These are phyloP conservation scores for Solanum phureja DNA, from an alignment of 257 asterid genomes.

Conservation along the genomic window DNA sequence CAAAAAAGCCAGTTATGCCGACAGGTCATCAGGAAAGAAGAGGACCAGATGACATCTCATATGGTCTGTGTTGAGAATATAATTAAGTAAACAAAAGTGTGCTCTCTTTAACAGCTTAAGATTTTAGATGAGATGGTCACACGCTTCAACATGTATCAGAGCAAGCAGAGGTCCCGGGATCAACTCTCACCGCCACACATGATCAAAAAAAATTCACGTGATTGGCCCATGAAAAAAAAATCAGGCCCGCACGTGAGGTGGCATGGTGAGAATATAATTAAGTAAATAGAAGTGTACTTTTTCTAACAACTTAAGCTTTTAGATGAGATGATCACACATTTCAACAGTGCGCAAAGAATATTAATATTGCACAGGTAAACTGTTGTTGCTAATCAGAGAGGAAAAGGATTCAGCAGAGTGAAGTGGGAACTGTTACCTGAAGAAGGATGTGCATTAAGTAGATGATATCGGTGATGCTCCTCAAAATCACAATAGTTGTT, in stretches of 20 bases:
- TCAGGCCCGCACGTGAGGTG: neutral
- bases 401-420: neutral
- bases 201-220: neutral
- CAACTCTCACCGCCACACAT: neutral
- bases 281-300: neutral
- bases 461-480: conserved; percentile 71
- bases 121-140: neutral
- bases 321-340: neutral
- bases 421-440: conserved; percentile 45
- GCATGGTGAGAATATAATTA: neutral
- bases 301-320: neutral
- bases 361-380: neutral
- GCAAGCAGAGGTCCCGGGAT: neutral
- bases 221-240: neutral
- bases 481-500: conserved; percentile 39
- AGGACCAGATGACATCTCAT: neutral
- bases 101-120: neutral
- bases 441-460: conserved; percentile 72
- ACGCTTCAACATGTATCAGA: neutral
- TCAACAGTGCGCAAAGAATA: neutral
- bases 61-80: neutral
- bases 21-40: neutral
- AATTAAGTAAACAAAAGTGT: neutral
- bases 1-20: neutral
- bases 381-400: neutral